Percentiles rank a stretch among this genome's conserved stretches.
phyloP scores from a whole-genome alignment of 2,329 filamentous ascomycete genomes.

The Pseudogymnoascus sp. region DNA sequence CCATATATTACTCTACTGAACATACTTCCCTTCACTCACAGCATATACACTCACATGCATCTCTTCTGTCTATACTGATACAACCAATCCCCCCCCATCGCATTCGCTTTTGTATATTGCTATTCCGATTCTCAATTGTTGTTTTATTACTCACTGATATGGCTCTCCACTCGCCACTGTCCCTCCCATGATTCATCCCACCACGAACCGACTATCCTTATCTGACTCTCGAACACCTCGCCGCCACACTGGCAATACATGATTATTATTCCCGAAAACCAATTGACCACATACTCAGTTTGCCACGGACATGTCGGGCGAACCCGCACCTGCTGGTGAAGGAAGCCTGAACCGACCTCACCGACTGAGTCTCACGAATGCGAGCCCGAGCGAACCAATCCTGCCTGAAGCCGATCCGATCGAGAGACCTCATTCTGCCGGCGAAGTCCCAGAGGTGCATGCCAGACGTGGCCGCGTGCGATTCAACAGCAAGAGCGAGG shows the following conservation, averaged over 20 bases:
- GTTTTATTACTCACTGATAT: slow-evolving; percentile 1
- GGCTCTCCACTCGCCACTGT: neutral
- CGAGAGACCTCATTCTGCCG: neutral
- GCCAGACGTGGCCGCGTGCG: slow-evolving; percentile 19
- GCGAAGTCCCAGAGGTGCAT: neutral
- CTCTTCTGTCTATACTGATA: slow-evolving; percentile 4
- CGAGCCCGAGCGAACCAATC: neutral
- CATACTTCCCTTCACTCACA: slow-evolving; percentile 8
- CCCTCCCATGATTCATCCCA: neutral
- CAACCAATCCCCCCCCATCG: neutral
- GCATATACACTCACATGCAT: neutral
- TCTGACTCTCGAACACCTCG: neutral
- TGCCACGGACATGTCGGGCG: neutral
- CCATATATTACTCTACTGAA: neutral
- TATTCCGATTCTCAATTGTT: slow-evolving; percentile 5
- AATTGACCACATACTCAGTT: neutral
- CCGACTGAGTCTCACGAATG: neutral
- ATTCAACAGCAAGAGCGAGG: slow-evolving; percentile 27
- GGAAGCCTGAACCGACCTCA: neutral
- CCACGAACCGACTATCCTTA: neutral
- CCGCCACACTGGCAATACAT: neutral
- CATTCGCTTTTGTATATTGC: slow-evolving; percentile 12
- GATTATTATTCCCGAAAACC: neutral
- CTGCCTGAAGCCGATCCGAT: neutral
- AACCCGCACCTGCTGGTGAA: neutral